These are phyloP conservation scores for Coprinopsis sp. DNA, from an alignment of 768 basidiomycete genomes.

Conservation along the genomic window DNA sequence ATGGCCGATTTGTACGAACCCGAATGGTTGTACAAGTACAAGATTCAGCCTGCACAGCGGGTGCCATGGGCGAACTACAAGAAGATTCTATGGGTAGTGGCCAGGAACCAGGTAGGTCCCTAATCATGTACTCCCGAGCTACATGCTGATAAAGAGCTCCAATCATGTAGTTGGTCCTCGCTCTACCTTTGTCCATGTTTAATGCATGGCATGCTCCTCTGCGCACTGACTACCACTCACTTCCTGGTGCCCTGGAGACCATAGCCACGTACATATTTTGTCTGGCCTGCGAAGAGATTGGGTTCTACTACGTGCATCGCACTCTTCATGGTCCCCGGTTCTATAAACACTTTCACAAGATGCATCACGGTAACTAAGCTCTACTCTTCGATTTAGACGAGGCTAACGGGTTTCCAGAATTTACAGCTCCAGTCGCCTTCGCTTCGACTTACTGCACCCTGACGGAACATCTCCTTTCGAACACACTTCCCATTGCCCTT, in stretches of 20 bases:
- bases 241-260: not conserved
- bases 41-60: not conserved
- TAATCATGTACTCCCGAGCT: not conserved
- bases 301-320: constrained; percentile 2
- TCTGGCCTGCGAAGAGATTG: constrained; percentile 2
- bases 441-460: constrained; percentile 2
- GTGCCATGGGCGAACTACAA: not conserved
- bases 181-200: not conserved
- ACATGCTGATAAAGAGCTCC: not conserved
- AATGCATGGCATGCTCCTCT: not conserved
- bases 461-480: not conserved
- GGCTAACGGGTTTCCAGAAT: not conserved
- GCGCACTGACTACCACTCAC: not conserved
- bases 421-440: not conserved
- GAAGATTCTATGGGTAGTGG: constrained; percentile 2
- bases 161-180: not conserved
- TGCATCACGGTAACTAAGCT: not conserved
- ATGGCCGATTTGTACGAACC: not conserved
- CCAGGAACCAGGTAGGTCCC: not conserved
- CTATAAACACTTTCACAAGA: constrained; percentile 1
- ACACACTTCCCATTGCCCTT: not conserved
- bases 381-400: not conserved
- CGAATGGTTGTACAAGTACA: not conserved
- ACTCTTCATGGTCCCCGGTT: not conserved
- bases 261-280: not conserved